phyloP scores from a whole-genome alignment of 169 alveolate genomes.

The Plasmodium coatneyi region DNA sequence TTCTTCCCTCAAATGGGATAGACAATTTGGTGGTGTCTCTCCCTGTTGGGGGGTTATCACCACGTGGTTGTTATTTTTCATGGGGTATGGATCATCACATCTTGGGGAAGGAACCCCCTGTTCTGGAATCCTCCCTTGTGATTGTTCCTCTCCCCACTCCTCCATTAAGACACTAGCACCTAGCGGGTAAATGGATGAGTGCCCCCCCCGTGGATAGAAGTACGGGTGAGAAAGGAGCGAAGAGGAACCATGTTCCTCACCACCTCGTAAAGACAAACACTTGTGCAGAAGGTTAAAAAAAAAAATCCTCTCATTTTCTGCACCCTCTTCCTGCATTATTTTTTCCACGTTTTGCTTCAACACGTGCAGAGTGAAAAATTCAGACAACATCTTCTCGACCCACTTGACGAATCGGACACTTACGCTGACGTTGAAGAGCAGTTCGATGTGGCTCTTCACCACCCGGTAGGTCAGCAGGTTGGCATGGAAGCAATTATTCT shows the following conservation, averaged over 20 bases:
- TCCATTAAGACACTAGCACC: background rate
- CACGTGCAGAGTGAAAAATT: constrained; percentile 26
- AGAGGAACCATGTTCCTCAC: background rate
- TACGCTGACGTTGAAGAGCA: background rate
- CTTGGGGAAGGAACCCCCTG: background rate
- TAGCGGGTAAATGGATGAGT: background rate
- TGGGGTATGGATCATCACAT: background rate
- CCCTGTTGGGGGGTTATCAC: background rate
- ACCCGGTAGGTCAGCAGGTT: constrained; percentile 7
- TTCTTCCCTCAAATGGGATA: background rate
- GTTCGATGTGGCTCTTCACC: constrained; percentile 8
- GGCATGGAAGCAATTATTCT: background rate
- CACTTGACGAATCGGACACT: constrained; percentile 12
- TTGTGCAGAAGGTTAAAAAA: constrained; percentile 36
- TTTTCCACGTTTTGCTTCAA: constrained; percentile 11
- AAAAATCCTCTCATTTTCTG: background rate
- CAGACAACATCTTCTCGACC: constrained; percentile 26
- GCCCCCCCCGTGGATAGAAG: constrained; percentile 4
- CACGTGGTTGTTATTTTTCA: background rate
- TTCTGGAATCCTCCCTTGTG: background rate
- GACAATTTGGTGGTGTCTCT: background rate
- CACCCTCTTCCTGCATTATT: background rate
- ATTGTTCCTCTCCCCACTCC: background rate
- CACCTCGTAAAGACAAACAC: constrained; percentile 23
- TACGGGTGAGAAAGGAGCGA: constrained; percentile 48